A percentile compares a stretch with the other conserved stretches of the same genome.
Conservation (phyloP, 768 basidiomycete genomes). For the Lactarius quietus region DNA sequence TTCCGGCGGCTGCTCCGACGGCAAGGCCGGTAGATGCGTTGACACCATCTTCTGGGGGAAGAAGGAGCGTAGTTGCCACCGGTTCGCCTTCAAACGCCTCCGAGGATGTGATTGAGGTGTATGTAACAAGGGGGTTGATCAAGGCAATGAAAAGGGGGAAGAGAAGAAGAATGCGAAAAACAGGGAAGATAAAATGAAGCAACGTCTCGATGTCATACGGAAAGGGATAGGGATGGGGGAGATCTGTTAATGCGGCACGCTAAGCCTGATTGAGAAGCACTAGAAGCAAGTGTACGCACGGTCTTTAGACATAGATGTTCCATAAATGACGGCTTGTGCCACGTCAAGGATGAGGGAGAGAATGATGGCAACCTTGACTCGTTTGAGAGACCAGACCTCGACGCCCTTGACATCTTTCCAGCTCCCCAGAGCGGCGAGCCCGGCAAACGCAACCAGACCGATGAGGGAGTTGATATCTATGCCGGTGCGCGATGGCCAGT, state of each 20-base stretch:
- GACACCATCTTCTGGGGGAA: conserved; percentile 47
- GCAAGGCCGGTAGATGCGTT: conserved; percentile 52
- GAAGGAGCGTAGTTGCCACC: conserved; percentile 51
- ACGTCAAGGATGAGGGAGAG: conserved; percentile 58
- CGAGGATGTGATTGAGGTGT: conserved; percentile 48
- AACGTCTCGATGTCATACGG: conserved; percentile 37
- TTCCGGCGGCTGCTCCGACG: conserved; percentile 40
- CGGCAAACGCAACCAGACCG: conserved; percentile 66
- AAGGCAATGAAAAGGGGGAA: conserved; percentile 58
- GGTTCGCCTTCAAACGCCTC: conserved; percentile 34
- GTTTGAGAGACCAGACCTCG: conserved; percentile 60
- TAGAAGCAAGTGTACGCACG: conserved; percentile 20
- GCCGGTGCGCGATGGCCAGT: conserved; percentile 62
- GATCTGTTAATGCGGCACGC: conserved; percentile 9
- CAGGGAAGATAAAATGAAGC: conserved; percentile 53
- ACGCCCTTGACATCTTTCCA: conserved; percentile 76
- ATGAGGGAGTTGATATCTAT: conserved; percentile 64
- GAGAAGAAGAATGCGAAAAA: conserved; percentile 63
- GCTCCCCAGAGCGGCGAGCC: conserved; percentile 69
- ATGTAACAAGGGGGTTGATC: conserved; percentile 60
- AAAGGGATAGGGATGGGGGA: conserved; percentile 23
- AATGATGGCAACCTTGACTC: conserved; percentile 53
- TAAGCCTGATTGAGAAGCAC: not conserved
- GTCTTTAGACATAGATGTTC: conserved; percentile 37
- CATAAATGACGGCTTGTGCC: conserved; percentile 53